Conservation (phyloP, 345 rosid species). For the Boechera retrofracta region DNA sequence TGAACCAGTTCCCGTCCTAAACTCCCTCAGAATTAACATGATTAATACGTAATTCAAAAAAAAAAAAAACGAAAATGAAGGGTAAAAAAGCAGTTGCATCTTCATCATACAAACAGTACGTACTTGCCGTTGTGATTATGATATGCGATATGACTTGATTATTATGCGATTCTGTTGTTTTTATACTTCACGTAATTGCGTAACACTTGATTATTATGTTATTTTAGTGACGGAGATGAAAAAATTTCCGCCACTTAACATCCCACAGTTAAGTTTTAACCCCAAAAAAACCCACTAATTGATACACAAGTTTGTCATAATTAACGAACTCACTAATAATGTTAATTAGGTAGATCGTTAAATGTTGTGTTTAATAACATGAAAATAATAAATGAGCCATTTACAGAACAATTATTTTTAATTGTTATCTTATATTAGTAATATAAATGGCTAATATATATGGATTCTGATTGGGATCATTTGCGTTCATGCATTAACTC, state of each 20-base stretch:
- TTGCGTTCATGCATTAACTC: slow-evolving; percentile 37
- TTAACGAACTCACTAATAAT: not conserved
- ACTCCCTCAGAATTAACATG: no score
- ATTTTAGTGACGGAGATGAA: not conserved
- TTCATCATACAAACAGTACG: not conserved
- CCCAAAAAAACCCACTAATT: no score
- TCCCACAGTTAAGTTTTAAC: no score
- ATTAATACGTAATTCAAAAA: no score
- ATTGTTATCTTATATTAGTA: not conserved
- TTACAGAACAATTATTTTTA: not conserved
- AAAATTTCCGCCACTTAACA: no score
- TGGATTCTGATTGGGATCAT: not conserved
- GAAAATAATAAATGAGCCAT: not conserved
- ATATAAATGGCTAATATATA: not conserved
- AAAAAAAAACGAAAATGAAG: not conserved
- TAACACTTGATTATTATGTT: not conserved
- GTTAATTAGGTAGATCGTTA: not conserved
- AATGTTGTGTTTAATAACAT: not conserved
- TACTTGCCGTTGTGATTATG: not conserved
- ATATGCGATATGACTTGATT: not conserved
- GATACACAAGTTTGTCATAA: no score
- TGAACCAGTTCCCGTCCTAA: no score
- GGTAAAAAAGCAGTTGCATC: not conserved
- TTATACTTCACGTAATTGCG: not conserved
- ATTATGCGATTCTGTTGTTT: slow-evolving; percentile 9